Conservation (phyloP, 208 protist genomes). For the Tritrichomonas musculus region DNA sequence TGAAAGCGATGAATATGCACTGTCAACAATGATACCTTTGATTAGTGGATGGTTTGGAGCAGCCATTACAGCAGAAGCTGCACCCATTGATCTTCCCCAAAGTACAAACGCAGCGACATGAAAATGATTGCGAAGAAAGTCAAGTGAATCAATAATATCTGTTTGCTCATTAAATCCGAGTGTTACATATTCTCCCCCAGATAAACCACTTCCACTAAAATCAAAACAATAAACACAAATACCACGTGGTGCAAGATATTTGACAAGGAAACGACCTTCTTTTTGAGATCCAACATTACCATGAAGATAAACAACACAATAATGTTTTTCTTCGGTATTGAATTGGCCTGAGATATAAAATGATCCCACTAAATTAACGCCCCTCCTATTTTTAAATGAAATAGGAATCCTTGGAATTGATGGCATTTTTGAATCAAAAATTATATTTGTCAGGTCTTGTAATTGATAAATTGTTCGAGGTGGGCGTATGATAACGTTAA, state of each 20-base stretch:
- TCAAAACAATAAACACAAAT: neutral
- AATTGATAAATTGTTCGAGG: neutral
- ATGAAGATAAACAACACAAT: neutral
- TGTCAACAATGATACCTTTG: neutral
- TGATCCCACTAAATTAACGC: neutral
- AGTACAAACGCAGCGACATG: neutral
- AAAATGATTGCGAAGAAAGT: neutral
- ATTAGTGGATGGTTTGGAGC: neutral
- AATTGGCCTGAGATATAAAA: neutral
- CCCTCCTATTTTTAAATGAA: neutral
- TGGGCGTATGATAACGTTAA: neutral
- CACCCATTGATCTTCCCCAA: conserved; percentile 28
- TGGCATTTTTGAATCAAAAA: neutral
- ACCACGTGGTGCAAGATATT: neutral
- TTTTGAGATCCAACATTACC: neutral
- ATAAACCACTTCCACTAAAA: neutral
- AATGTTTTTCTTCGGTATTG: neutral
- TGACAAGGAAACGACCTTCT: neutral
- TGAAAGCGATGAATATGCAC: neutral
- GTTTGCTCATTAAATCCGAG: neutral
- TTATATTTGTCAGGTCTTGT: too few species aligned
- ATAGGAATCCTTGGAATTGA: neutral
- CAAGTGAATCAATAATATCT: neutral
- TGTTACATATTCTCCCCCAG: neutral
- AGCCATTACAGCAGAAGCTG: neutral